Percentiles rank a stretch among this genome's conserved stretches.
These are phyloP conservation scores for Mycena olivaceomarginata DNA, from an alignment of 768 basidiomycete species.

Conservation along the genomic window DNA sequence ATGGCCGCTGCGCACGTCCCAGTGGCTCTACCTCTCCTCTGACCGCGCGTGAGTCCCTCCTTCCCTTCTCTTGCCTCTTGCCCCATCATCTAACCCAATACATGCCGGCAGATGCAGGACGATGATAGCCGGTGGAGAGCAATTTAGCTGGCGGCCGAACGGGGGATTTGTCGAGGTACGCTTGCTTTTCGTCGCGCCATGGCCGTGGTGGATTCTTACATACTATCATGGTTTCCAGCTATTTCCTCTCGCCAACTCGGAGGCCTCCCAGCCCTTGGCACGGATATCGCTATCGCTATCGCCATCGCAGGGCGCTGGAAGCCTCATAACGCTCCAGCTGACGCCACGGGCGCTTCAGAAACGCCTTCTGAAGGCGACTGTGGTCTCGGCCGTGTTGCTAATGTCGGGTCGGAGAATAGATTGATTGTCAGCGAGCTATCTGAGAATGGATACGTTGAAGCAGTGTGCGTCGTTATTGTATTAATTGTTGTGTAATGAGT, in stretches of 20 bases:
- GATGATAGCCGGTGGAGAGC: neutral
- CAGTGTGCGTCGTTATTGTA: too few species aligned
- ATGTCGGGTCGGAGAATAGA: conserved; percentile 33
- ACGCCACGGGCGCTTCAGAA: conserved; percentile 8
- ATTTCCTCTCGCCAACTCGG: neutral
- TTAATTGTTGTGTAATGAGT: too few species aligned
- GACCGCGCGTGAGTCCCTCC: conserved; percentile 1
- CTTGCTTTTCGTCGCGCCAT: neutral
- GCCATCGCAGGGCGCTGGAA: neutral
- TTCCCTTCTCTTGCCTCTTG: neutral
- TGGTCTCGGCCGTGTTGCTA: conserved; percentile 20
- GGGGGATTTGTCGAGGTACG: conserved; percentile 19
- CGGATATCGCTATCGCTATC: conserved; percentile 18
- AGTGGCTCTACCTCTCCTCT: conserved; percentile 27
- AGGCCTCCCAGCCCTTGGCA: neutral
- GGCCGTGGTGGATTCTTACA: neutral
- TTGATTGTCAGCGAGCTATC: conserved; percentile 20
- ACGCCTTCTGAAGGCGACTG: conserved; percentile 10
- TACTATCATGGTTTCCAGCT: neutral
- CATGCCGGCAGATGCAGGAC: conserved; percentile 9
- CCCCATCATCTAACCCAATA: neutral
- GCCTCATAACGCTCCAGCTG: conserved; percentile 13
- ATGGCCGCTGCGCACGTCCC: conserved; percentile 8
- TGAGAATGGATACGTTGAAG: too few species aligned
- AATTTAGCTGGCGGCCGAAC: conserved; percentile 25